phyloP scores from a whole-genome alignment of 805 yeast species.

The Lipomyces sp. region DNA sequence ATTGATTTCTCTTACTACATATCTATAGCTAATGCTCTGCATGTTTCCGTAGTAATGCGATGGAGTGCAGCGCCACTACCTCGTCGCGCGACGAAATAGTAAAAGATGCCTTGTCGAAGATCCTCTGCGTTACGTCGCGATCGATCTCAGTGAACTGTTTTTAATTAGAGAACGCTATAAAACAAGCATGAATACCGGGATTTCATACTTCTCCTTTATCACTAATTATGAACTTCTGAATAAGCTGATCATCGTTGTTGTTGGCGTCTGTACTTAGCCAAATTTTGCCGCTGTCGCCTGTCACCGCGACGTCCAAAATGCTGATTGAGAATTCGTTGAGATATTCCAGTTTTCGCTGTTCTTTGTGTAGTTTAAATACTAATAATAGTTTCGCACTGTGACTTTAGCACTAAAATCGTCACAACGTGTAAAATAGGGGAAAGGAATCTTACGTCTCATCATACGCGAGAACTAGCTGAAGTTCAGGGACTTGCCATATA shows the following conservation, averaged over 20 bases:
- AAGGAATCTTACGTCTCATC: constrained; percentile 51
- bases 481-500: constrained; percentile 36
- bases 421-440: neutral
- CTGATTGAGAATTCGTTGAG: constrained; percentile 37
- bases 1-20: neutral
- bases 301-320: constrained; percentile 40
- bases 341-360: constrained; percentile 45
- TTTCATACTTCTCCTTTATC: constrained; percentile 38
- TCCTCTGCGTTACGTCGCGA: constrained; percentile 38
- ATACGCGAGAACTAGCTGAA: constrained; percentile 49
- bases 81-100: constrained; percentile 45
- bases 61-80: constrained; percentile 56
- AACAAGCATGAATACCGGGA: constrained; percentile 42
- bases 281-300: constrained; percentile 41
- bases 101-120: constrained; percentile 41
- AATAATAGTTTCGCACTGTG: constrained; percentile 19
- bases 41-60: constrained; percentile 60
- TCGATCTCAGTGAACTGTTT: constrained; percentile 39
- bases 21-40: constrained; percentile 53
- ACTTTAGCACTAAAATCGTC: neutral
- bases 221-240: constrained; percentile 37
- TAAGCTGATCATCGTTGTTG: constrained; percentile 41
- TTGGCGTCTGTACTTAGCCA: constrained; percentile 36
- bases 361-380: constrained; percentile 11
- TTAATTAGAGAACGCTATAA: constrained; percentile 33